Base-by-base conservation (phyloP, 2,329 filamentous ascomycete genomes). In the Metarhizium robertsii region DNA sequence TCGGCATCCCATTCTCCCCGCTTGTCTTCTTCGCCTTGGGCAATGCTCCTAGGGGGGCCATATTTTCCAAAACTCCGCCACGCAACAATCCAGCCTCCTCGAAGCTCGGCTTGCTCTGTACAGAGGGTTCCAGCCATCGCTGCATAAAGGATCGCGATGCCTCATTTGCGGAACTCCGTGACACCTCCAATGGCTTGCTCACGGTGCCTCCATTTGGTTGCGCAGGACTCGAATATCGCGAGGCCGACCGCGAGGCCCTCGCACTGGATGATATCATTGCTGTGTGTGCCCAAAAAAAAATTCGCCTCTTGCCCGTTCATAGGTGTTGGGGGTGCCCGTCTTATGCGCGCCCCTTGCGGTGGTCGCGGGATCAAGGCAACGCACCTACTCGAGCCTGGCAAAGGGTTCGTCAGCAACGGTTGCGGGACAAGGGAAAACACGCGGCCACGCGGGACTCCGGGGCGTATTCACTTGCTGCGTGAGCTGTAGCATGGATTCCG, bases 61-160 rank as follows among this genome's bases (percentile, higher is more conserved):
- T 95, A 64, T 86, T 86, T 70, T 89, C 86, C 57, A 95, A 76
- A 18, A 95, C 88, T 60, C 88, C 88, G 68, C 84, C 83, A 51
- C 86, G 79, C 64, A 86, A 76, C 62, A 94, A 79, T 48, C 87
- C 88, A 56, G 79, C 83, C 67, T 95, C 90, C 74, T 89, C 84
- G 67, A 86, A 95, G 67, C 87, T 92, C 11, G 91, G 67, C 69
- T 79, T 81, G 69, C 72, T 76, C 70, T 81, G 79, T 43, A 83
- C 71, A 7, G 78, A 73, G 11, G 80, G 80, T 66, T 84, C 81
- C 60, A 84, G 69, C 81, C 81, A 84, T 58, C 72, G 72, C 60
- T 78, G 72, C 77, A 84, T 76, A 57, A 82, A 76, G 16, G 69
- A 68, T 61, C 73, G 73, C 57, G 77, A 73, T 18, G 68, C 70